Conservation (phyloP, 352 stramenopile genomes). For the Phytophthora niederhauseri region DNA sequence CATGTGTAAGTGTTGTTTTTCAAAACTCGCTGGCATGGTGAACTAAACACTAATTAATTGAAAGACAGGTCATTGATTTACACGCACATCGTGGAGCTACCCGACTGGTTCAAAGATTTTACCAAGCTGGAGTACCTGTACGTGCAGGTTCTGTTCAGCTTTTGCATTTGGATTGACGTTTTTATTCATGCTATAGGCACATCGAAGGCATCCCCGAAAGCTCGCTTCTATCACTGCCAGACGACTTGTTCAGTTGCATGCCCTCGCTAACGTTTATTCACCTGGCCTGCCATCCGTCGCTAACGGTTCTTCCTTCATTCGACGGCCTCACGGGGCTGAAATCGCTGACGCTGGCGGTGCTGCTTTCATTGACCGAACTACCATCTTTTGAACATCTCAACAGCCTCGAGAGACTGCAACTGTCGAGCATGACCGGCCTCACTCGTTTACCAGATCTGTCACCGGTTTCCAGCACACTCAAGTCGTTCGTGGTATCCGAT, state of each 20-base stretch:
- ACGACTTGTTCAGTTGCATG: slow-evolving; percentile 36
- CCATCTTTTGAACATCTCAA: slow-evolving; percentile 12
- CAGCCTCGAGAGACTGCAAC: slow-evolving; percentile 19
- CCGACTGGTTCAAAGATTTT: slow-evolving; percentile 34
- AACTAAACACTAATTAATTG: not conserved
- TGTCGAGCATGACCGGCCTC: slow-evolving; percentile 2
- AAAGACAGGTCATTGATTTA: slow-evolving; percentile 31
- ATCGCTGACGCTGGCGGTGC: slow-evolving; percentile 20
- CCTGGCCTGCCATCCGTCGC: slow-evolving; percentile 12
- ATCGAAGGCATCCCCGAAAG: slow-evolving; percentile 8
- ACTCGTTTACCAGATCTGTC: slow-evolving; percentile 19
- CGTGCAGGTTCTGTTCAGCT: not conserved
- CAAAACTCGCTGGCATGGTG: too few species aligned
- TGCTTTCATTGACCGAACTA: slow-evolving; percentile 13
- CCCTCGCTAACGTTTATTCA: slow-evolving; percentile 36
- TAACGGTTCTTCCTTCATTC: slow-evolving; percentile 23
- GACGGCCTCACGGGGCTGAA: slow-evolving; percentile 27
- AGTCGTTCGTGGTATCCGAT: slow-evolving; percentile 2
- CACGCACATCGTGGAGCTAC: slow-evolving; percentile 27
- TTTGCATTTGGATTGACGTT: not conserved
- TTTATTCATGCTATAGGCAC: not conserved
- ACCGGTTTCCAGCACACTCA: slow-evolving; percentile 9
- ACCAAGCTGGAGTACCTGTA: slow-evolving; percentile 39
- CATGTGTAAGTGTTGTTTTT: slow-evolving; percentile 28
- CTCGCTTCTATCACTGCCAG: slow-evolving; percentile 10